phyloP scores from a whole-genome alignment of 768 basidiomycete genomes.

The Suillus weaverae region DNA sequence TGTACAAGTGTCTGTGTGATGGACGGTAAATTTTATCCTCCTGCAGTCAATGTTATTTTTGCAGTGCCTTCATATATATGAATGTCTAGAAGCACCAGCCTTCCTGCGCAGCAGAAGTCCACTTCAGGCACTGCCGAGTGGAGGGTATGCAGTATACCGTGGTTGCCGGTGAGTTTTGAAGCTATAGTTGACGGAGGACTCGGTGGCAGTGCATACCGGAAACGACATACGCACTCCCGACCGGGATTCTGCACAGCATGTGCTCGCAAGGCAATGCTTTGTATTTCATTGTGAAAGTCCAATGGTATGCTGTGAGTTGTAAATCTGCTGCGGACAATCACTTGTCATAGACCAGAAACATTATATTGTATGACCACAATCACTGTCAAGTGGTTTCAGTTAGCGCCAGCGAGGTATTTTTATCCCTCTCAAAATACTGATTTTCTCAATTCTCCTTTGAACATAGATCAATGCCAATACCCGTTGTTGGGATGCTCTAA shows the following conservation, averaged over 20 bases:
- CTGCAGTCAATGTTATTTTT: neutral
- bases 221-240: neutral
- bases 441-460: neutral
- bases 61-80: neutral
- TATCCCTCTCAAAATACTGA: neutral
- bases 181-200: neutral
- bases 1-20: neutral
- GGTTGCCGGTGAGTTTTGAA: neutral
- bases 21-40: neutral
- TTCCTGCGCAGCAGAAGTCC: neutral
- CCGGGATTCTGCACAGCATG: neutral
- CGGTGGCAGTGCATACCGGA: neutral
- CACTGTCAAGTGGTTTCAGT: neutral
- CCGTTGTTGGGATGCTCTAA: neutral
- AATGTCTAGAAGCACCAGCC: neutral
- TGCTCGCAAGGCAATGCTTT: neutral
- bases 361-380: neutral
- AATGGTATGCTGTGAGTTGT: neutral
- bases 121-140: neutral
- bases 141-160: neutral
- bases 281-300: neutral
- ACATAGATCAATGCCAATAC: neutral
- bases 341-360: neutral
- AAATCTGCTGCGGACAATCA: neutral
- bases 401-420: neutral